A percentile compares a stretch with the other conserved stretches of the same genome.
Evolutionary conservation across 148 eudicot genomes (phyloP).

Genomic region (Vaccinium darrowii): DNA sequence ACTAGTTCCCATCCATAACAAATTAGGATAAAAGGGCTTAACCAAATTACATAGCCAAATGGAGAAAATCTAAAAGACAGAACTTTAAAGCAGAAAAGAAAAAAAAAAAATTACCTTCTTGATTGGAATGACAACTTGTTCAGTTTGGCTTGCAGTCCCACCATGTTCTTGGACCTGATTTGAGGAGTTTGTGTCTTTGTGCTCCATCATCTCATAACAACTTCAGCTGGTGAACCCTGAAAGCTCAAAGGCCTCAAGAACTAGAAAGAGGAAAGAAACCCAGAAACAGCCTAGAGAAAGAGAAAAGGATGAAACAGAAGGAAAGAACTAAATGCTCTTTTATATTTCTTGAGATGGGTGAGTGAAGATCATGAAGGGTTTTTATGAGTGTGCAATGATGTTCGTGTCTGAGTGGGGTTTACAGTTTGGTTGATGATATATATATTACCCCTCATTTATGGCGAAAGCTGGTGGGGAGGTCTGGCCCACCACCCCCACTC

Average conservation of each 20-base stretch:
- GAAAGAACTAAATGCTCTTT: neutral
- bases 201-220: slow-evolving; percentile 28
- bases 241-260: slow-evolving; percentile 13
- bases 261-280: neutral
- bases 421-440: neutral
- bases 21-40: neutral
- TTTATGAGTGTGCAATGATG: neutral
- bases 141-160: slow-evolving; percentile 14
- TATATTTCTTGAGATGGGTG: slow-evolving; percentile 11
- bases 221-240: neutral
- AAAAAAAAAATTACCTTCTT: slow-evolving; percentile 25
- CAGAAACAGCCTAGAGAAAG: neutral
- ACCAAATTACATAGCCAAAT: neutral
- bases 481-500: slow-evolving; percentile 11
- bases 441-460: slow-evolving; percentile 20
- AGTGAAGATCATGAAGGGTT: neutral
- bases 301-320: neutral
- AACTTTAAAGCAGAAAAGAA: neutral
- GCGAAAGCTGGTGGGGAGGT: slow-evolving; percentile 16
- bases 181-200: slow-evolving; percentile 25
- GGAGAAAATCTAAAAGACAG: neutral
- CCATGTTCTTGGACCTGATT: slow-evolving; percentile 17
- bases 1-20: neutral
- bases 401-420: neutral
- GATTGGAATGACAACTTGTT: slow-evolving; percentile 21